Conservation (phyloP, 257 asterid genomes). For the Solanum raphanifolium region DNA sequence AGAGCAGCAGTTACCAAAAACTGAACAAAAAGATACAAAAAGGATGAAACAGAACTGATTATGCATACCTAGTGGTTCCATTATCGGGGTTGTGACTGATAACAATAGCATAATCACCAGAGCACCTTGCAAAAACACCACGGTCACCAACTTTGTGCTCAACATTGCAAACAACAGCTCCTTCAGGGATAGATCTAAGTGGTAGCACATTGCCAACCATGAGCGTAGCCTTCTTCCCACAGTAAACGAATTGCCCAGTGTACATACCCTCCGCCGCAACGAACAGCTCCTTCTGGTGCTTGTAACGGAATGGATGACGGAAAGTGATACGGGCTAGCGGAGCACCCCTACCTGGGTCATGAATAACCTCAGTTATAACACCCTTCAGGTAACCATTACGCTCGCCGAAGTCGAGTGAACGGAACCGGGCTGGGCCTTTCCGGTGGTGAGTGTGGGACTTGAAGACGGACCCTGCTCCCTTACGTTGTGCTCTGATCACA, state of each 20-base stretch:
- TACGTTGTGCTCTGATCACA: constrained; percentile 67
- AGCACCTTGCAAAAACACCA: constrained; percentile 59
- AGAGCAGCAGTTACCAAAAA: background rate
- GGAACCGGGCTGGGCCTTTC: constrained; percentile 66
- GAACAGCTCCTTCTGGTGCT: constrained; percentile 75
- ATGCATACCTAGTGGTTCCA: constrained; percentile 56
- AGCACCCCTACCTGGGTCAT: constrained; percentile 81
- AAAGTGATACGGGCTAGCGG: constrained; percentile 62
- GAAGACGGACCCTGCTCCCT: constrained; percentile 75
- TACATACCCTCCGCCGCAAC: constrained; percentile 75
- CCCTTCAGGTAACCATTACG: constrained; percentile 80
- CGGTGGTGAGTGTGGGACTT: constrained; percentile 78
- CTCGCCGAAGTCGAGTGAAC: constrained; percentile 72
- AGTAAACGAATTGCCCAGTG: constrained; percentile 59
- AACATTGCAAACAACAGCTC: constrained; percentile 72
- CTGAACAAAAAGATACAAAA: background rate
- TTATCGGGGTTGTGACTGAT: constrained; percentile 74
- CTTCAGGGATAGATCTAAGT: constrained; percentile 64
- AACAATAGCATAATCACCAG: constrained; percentile 70
- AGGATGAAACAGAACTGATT: background rate
- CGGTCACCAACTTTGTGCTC: constrained; percentile 76
- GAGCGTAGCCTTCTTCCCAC: constrained; percentile 62
- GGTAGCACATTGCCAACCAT: constrained; percentile 68
- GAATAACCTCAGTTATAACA: constrained; percentile 54
- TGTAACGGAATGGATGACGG: constrained; percentile 67